Evolutionary conservation across 768 basidiomycete genomes (phyloP), one percentile per base, ranked within the genome.

Genomic region (Amanita phalloides): DNA sequence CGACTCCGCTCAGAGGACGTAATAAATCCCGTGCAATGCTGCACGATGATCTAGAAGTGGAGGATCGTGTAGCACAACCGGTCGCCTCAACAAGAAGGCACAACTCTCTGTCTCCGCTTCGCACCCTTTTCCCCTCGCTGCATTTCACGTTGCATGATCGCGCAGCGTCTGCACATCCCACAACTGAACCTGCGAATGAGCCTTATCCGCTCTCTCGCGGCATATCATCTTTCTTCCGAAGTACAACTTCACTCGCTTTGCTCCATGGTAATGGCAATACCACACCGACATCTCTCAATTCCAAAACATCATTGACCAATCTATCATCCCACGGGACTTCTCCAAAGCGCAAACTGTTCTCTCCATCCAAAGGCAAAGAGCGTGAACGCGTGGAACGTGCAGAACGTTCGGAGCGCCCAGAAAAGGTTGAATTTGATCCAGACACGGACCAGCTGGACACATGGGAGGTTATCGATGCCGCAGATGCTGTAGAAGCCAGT

Each of bases 121-220:
- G 53, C 30, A 53, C 50, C 23, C 33, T 53, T 10, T 53, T 53
- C 38, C 53, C 53, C 7, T 47, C 47, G 7, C 21, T 47, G 10
- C 42, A 45, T 17, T 33, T 52, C 23, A 25, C 51, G 7, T 14
- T 53, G 6, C 41, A 53, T 33, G 53, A 53, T 38, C 53, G 41
- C 7, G 53, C 53, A 23, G 53, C 45, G 20, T 39, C 53, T 17
- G 51, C 51, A 13, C 49, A 51, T 30, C 49, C 49, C 21, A 36
- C 41, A 11, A 52, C 42, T 5, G 51, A 45, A 13, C 32, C 33
- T 17, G 6, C 42, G 2, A 21, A 43, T n/a, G 36, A 43, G 25
- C 43, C 51, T 25, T 52, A 45, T 23, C 41, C 39, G 11, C 41
- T 20, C 17, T 32, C 49, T 14, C 42, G 43, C 7, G 35, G 44